phyloP scores from a whole-genome alignment of 495 filamentous ascomycete species.

The Podospora tetraspora region DNA sequence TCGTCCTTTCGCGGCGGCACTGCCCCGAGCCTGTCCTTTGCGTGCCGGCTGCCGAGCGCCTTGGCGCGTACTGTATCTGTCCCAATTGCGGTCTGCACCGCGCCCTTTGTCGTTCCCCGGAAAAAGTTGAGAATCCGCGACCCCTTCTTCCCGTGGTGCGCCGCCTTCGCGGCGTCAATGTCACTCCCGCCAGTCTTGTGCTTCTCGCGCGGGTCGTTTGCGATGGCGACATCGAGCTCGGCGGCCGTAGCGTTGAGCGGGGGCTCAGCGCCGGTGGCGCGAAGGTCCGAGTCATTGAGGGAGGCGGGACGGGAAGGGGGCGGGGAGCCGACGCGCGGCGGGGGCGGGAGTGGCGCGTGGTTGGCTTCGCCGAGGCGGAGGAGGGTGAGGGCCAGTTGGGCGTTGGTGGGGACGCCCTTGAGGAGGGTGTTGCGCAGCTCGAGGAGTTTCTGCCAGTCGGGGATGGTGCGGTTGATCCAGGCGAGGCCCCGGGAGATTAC shows the following conservation, averaged over 20 bases:
- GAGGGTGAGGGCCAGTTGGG: constrained; percentile 77
- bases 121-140: constrained; percentile 59
- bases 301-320: constrained; percentile 49
- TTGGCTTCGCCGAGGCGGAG: constrained; percentile 83
- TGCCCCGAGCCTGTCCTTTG: constrained; percentile 66
- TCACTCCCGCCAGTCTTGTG: constrained; percentile 41
- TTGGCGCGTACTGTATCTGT: constrained; percentile 64
- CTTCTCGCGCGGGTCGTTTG: constrained; percentile 31
- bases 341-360: constrained; percentile 74
- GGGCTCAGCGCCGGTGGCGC: constrained; percentile 33
- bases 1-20: constrained; percentile 46
- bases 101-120: constrained; percentile 61
- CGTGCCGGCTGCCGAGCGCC: constrained; percentile 54
- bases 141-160: constrained; percentile 38
- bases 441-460: constrained; percentile 69
- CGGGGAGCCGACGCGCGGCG: constrained; percentile 52
- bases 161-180: constrained; percentile 38
- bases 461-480: constrained; percentile 60
- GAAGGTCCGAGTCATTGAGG: constrained; percentile 44
- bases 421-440: constrained; percentile 69
- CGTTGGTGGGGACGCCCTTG: constrained; percentile 82
- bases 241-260: constrained; percentile 38
- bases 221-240: constrained; percentile 42
- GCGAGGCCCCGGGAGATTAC: constrained; percentile 53
- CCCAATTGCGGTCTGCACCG: constrained; percentile 63